Conservation (phyloP, 345 rosid species). For the Aethionema arabicum region DNA sequence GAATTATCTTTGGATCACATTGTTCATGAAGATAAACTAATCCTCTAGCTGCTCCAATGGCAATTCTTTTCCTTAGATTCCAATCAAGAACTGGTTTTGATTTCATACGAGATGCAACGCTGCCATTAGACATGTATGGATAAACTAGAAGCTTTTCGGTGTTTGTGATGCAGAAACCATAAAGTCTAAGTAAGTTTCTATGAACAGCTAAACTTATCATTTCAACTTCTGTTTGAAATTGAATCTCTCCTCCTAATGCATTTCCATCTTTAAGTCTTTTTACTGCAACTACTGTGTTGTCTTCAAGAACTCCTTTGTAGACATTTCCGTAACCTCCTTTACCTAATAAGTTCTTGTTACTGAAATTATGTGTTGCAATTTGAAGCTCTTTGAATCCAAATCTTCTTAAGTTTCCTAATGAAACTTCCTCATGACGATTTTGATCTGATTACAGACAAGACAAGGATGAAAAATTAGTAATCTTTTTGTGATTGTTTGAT, state of each 20-base stretch:
- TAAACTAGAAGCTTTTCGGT: constrained; percentile 44
- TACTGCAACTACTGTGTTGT: constrained; percentile 38
- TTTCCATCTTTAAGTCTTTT: constrained; percentile 44
- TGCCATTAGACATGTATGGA: constrained; percentile 46
- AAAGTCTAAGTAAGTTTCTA: constrained; percentile 41
- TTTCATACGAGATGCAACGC: constrained; percentile 41
- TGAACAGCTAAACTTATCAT: constrained; percentile 46
- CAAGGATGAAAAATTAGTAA: neutral
- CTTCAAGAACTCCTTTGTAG: constrained; percentile 40
- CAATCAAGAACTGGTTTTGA: constrained; percentile 43
- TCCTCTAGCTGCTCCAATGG: constrained; percentile 43
- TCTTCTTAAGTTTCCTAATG: constrained; percentile 42
- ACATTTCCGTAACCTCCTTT: constrained; percentile 46
- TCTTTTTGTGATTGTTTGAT: too few species aligned
- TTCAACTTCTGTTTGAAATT: constrained; percentile 44
- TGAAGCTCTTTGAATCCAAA: constrained; percentile 42
- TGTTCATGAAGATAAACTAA: constrained; percentile 44
- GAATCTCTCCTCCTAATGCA: constrained; percentile 45
- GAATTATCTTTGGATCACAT: constrained; percentile 44
- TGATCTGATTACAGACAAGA: constrained; percentile 26
- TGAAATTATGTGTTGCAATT: constrained; percentile 40
- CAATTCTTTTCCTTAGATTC: constrained; percentile 39
- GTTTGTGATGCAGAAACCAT: constrained; percentile 41
- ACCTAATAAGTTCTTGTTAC: constrained; percentile 39
- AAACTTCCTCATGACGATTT: constrained; percentile 41